A percentile compares a stretch with the other conserved stretches of the same genome.
These are phyloP conservation scores for Phytophthora pseudosyringae DNA, from an alignment of 352 stramenopile genomes.

Conservation along the genomic window DNA sequence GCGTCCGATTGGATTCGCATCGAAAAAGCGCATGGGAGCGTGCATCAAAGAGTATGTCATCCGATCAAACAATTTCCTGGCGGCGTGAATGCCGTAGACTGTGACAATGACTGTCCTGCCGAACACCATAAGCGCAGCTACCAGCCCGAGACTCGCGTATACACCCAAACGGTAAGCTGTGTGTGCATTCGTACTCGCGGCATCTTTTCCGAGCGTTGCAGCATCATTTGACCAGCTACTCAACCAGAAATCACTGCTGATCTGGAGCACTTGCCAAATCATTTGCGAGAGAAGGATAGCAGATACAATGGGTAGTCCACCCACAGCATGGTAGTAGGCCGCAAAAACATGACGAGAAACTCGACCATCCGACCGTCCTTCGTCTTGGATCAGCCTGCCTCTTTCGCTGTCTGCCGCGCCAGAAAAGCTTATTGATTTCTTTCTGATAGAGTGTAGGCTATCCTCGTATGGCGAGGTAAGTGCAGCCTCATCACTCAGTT, in stretches of 20 bases:
- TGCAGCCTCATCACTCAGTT: constrained; percentile 6
- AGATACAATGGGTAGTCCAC: constrained; percentile 43
- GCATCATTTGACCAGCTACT: constrained; percentile 81
- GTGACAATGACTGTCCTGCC: constrained; percentile 49
- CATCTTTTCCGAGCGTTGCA: constrained; percentile 37
- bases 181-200: constrained; percentile 1
- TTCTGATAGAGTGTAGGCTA: neutral
- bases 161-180: constrained; percentile 48
- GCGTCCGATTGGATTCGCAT: constrained; percentile 89
- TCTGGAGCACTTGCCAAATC: constrained; percentile 78
- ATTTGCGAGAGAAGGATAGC: constrained; percentile 54
- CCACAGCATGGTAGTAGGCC: constrained; percentile 50
- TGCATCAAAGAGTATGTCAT: constrained; percentile 87
- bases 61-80: constrained; percentile 82
- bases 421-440: constrained; percentile 9
- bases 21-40: constrained; percentile 93
- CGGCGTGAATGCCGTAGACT: constrained; percentile 48
- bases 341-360: constrained; percentile 47
- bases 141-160: constrained; percentile 46
- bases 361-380: constrained; percentile 38
- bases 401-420: constrained; percentile 5
- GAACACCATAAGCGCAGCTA: constrained; percentile 49
- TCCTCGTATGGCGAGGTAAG: constrained; percentile 8
- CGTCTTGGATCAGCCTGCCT: constrained; percentile 41
- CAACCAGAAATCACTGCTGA: constrained; percentile 90